Base-by-base conservation (phyloP, 805 yeast species). In the Millerozyma miso region DNA sequence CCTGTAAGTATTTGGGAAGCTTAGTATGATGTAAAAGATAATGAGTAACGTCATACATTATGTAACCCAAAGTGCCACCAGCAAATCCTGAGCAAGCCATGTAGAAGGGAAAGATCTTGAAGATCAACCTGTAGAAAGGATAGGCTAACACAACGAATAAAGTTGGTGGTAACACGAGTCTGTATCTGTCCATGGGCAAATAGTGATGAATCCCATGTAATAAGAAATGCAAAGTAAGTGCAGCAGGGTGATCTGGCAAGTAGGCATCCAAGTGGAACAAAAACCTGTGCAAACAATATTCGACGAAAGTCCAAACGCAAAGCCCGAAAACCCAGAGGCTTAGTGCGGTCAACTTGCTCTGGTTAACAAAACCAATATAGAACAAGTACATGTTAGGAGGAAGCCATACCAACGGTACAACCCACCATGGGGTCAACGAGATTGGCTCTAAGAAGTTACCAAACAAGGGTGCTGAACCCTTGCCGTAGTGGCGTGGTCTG, bases 121-220 rank as follows among this genome's bases (percentile, higher is more conserved):
- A 93, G 14, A 93, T 93, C 41, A 87, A 63, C 51, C 69, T 79
- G 68, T 86, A 87, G 65, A 93, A 77, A 37, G 99, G 99, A 33
- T 74, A 77, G 38, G 88, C 81, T 49, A 93, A 68, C 2, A 77
- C 65, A 13, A 83, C 49, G 50, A 91, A 83, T 58, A 93, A 69
- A 0, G 97, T 74, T 39, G 99, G 99, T 2, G 99, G 99, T 86
- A 93, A 85, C 31, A 93, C 99, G 56, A 93, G 77, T 61, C 99
- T 81, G 62, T 80, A 73, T 46, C 79, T 79, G 69, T 93, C 99
- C 99, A 95, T 93, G 49, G 99, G 99, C 53, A 93, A 75, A 63
- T 87, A 93, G 65, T 93, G 99, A 63, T 93, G 99, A 40, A 90
- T 85, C 44, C 99, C 99, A 56, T 93, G 99, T 51, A 91, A 72